Base-by-base conservation (phyloP, 495 filamentous ascomycete species). In the Cryomyces minteri region DNA sequence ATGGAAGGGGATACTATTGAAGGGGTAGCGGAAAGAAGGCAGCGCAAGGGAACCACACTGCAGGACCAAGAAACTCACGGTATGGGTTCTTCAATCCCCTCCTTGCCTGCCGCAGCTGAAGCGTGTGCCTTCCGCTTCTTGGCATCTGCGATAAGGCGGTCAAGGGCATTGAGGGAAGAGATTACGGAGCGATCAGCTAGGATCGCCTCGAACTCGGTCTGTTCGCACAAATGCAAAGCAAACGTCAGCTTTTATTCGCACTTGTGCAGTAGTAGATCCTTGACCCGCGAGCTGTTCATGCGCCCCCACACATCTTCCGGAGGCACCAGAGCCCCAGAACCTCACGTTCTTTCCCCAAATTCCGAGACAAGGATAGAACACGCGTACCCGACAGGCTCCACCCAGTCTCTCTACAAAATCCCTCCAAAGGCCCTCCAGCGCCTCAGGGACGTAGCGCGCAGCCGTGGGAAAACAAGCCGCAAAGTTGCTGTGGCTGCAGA, bases 401-500 rank as follows among this genome's bases (percentile, higher is more conserved):
- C 55, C 59, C 44, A 65, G 39, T 37, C 58, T 48, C 31, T 51
- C 47, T 0, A 51, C 52, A 38, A 65, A 61, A 31, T 62, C 53
- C 37, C 40, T 43, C 28, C 54, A 53, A 7, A 66, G 38, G n/a
- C 46, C 28, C 32, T 61, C 54, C 41, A 66, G 43, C 8, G 41
- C 46, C 18, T 71, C 77, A 0, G 83, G 79, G 31, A 79, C 80
- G 52, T 79, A 62, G 48, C 65, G 62, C 18, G 86, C 80, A 6
- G 85, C 71, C 4, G 84, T 88, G 0, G 90, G 90, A 60, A 93
- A 98, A 59, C 90, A 98, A 18, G 78, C 67, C 0, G 79, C 70
- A 56, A 98, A 94, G 56, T 85, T 87, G 40, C 69, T 67, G 58
- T 80, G 84, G 33, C 70, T 77, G 59, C 84, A 76, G 49, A 81